These are phyloP conservation scores for Nemania serpens DNA, from an alignment of 2,329 filamentous ascomycete genomes.

Conservation along the genomic window DNA sequence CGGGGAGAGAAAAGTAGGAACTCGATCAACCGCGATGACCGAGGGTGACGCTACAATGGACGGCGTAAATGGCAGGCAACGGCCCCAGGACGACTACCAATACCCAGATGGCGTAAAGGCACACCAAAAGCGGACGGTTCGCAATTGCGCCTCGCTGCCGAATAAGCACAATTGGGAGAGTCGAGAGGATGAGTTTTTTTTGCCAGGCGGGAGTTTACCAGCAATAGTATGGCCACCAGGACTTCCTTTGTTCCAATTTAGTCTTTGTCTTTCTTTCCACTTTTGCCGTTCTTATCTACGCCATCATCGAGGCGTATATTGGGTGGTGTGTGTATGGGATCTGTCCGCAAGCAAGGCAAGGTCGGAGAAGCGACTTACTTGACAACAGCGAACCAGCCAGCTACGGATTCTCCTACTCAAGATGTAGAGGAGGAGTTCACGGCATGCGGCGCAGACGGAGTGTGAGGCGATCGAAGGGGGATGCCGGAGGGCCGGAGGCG, in stretches of 20 bases:
- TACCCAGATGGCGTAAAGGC: conserved; percentile 3
- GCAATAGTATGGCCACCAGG: conserved; percentile 4
- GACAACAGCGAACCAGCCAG: conserved; percentile 1
- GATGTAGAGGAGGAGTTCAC: background rate
- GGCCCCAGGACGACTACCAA: conserved; percentile 4
- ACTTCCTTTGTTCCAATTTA: conserved; percentile 14
- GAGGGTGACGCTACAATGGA: background rate
- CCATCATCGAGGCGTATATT: too few species aligned
- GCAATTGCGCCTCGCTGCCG: conserved; percentile 10
- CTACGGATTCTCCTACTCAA: background rate
- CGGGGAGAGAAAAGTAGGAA: background rate
- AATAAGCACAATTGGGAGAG: conserved; percentile 2
- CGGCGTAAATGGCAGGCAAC: background rate
- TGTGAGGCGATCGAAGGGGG: too few species aligned
- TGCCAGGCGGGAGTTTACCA: conserved; percentile 2
- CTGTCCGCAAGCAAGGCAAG: too few species aligned
- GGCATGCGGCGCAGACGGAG: conserved; percentile 6
- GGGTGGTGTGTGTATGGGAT: too few species aligned
- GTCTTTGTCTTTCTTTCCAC: conserved; percentile 9
- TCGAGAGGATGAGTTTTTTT: background rate
- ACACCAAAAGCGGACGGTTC: conserved; percentile 14
- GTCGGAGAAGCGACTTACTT: conserved; percentile 3
- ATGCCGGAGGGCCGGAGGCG: background rate
- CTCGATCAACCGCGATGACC: background rate
- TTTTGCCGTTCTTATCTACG: background rate